Evolutionary conservation across 163 green algal genomes (phyloP).

Genomic region (Chlorella variabilis): DNA sequence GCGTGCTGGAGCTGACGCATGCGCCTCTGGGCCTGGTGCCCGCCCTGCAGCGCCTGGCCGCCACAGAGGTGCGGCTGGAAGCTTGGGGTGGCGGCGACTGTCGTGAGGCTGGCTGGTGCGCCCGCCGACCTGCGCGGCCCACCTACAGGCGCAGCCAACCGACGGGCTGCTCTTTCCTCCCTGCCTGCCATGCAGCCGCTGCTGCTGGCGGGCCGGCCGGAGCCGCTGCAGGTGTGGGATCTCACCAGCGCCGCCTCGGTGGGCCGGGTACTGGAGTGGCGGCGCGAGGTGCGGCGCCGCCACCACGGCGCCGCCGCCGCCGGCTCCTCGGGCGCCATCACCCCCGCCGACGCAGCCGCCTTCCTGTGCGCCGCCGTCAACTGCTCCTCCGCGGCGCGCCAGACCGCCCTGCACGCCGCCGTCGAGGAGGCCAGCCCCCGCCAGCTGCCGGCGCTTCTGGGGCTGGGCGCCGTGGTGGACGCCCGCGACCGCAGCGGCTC

Average conservation of each 20-base stretch:
- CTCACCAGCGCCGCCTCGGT: background rate
- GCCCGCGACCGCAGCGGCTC: constrained; percentile 67
- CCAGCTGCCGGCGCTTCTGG: constrained; percentile 55
- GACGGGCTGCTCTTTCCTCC: too few species aligned
- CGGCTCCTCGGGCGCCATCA: background rate
- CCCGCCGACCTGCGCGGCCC: too few species aligned
- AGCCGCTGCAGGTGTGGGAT: constrained; percentile 27
- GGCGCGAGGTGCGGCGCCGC: background rate
- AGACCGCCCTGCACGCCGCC: constrained; percentile 76
- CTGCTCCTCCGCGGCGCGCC: constrained; percentile 62
- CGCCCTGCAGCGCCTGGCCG: constrained; percentile 8
- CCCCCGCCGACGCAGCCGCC: background rate
- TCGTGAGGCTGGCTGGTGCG: background rate
- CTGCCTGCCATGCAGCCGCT: constrained; percentile 23
- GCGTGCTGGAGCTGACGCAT: constrained; percentile 48
- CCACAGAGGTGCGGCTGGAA: background rate
- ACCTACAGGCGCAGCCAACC: too few species aligned
- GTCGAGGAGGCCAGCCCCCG: constrained; percentile 50
- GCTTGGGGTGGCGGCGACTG: background rate
- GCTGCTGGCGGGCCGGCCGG: constrained; percentile 1
- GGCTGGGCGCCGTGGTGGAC: constrained; percentile 59
- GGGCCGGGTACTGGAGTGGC: constrained; percentile 16
- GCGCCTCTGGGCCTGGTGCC: constrained; percentile 21
- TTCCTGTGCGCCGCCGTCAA: constrained; percentile 65
- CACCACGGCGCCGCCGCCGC: background rate